Evolutionary conservation across 768 basidiomycete genomes (phyloP).

Genomic region (Nidularia pulvinata): DNA sequence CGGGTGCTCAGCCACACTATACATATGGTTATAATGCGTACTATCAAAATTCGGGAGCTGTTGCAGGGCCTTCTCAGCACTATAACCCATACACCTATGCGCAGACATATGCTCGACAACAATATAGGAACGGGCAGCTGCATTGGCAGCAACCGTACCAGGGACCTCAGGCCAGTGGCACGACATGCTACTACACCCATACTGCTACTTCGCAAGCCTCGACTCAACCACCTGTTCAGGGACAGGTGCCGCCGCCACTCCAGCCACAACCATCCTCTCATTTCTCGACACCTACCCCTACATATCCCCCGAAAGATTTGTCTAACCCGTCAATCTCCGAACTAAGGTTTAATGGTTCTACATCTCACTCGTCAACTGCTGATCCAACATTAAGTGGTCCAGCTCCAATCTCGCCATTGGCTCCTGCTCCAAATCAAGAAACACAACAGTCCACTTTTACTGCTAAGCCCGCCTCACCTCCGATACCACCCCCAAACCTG

Average conservation of each 20-base stretch:
- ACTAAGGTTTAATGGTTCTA: too few species aligned
- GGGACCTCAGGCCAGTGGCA: slow-evolving; percentile 10
- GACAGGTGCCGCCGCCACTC: background rate
- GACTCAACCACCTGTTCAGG: slow-evolving; percentile 1
- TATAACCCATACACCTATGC: slow-evolving; percentile 20
- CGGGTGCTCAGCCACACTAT: slow-evolving; percentile 11
- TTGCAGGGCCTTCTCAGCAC: slow-evolving; percentile 13
- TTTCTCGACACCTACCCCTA: too few species aligned
- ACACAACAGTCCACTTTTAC: too few species aligned
- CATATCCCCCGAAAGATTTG: too few species aligned
- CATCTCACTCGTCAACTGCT: too few species aligned
- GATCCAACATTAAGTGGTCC: too few species aligned
- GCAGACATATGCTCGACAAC: slow-evolving; percentile 17
- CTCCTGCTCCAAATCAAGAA: too few species aligned
- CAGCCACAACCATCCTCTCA: too few species aligned
- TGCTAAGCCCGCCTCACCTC: too few species aligned
- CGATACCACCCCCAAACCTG: too few species aligned
- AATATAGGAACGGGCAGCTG: slow-evolving; percentile 17
- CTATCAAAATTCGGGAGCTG: slow-evolving; percentile 14
- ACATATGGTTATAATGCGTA: slow-evolving; percentile 24
- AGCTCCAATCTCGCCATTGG: too few species aligned
- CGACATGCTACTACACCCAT: background rate
- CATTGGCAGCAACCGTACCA: slow-evolving; percentile 33
- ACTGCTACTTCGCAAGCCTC: background rate
- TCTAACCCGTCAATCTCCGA: too few species aligned